Evolutionary conservation across 768 basidiomycete genomes (phyloP).

Genomic region (Tricholoma bakamatsutake): DNA sequence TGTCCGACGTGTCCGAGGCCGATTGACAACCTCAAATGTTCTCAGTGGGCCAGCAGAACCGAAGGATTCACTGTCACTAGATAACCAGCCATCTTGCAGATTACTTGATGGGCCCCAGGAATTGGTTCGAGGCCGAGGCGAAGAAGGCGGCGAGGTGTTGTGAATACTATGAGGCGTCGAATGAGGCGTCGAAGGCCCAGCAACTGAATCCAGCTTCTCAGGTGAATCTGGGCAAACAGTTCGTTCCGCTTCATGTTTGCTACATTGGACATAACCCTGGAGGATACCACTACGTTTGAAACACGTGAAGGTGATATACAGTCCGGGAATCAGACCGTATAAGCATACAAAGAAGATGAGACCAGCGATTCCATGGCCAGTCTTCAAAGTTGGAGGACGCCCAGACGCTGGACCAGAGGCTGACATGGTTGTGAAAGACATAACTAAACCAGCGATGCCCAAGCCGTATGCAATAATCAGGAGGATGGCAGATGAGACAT

Average conservation of each 20-base stretch:
- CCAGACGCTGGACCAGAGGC: constrained; percentile 17
- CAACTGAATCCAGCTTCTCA: constrained; percentile 27
- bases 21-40: constrained; percentile 49
- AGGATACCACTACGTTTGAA: constrained; percentile 2
- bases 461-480: constrained; percentile 43
- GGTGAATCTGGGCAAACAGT: constrained; percentile 19
- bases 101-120: constrained; percentile 44
- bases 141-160: constrained; percentile 35
- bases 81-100: constrained; percentile 39
- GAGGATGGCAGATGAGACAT: constrained; percentile 23
- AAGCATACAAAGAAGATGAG: constrained; percentile 58
- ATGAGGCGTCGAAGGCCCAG: constrained; percentile 25
- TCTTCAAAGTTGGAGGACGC: constrained; percentile 27
- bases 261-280: constrained; percentile 7
- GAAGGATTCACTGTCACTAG: constrained; percentile 41
- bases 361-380: constrained; percentile 60
- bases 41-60: constrained; percentile 32
- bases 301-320: constrained; percentile 26
- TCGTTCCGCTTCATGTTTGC: constrained; percentile 11
- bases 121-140: constrained; percentile 39
- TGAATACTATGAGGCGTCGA: constrained; percentile 30
- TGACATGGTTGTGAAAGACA: constrained; percentile 56
- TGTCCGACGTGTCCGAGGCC: constrained; percentile 31
- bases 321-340: constrained; percentile 46
- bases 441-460: constrained; percentile 57